Percentiles rank a stretch among this genome's conserved stretches.
Conservation (phyloP, 305 asterid species). For the Rubia occidens region DNA sequence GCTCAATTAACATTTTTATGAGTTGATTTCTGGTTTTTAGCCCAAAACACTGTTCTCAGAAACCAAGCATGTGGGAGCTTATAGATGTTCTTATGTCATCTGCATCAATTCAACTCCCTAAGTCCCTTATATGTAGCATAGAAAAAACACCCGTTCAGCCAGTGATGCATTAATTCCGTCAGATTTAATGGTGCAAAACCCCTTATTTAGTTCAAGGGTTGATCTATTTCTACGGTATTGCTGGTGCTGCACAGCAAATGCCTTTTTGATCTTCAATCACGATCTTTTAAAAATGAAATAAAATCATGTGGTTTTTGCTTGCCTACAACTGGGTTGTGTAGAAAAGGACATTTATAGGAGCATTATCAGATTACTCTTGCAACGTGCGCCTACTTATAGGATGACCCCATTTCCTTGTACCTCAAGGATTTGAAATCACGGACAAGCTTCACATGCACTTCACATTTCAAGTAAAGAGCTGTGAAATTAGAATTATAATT, state of each 20-base stretch:
- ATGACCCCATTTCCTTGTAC: not conserved
- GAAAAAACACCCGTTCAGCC: not conserved
- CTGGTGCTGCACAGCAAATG: not conserved
- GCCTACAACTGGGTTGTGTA: not conserved
- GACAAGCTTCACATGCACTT: not conserved
- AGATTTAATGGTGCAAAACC: not conserved
- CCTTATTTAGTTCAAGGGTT: not conserved
- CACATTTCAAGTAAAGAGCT: not conserved
- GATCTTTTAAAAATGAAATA: not conserved
- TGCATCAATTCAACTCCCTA: not conserved
- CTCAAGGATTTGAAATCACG: not conserved
- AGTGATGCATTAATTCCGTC: not conserved
- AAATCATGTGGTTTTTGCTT: not conserved
- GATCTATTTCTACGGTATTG: not conserved
- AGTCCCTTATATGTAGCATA: not conserved
- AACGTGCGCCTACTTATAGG: not conserved
- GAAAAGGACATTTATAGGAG: not conserved
- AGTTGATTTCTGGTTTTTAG: not conserved
- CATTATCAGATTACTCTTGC: not conserved
- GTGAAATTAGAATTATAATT: not conserved
- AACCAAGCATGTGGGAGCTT: not conserved
- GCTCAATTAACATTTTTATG: not conserved
- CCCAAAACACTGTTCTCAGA: not conserved
- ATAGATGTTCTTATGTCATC: not conserved
- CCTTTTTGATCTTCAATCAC: not conserved